Evolutionary conservation across 371 early-diverging fungal species (phyloP).

Genomic region (Entomophthora muscae): DNA sequence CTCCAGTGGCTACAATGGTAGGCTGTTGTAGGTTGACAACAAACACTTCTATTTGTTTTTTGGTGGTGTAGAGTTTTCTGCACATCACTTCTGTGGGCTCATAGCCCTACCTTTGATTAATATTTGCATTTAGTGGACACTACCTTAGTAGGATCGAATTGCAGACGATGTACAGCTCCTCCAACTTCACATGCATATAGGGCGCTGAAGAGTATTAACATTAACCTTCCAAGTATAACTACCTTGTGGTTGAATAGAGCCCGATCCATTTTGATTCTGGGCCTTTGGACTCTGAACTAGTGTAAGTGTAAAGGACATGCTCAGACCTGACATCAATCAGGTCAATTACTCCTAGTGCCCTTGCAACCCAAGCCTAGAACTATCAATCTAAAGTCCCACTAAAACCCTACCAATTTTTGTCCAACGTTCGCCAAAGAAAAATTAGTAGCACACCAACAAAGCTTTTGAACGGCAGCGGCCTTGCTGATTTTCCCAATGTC

Average conservation of each 20-base stretch:
- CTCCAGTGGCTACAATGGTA: conserved; percentile 62
- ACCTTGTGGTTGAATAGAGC: neutral
- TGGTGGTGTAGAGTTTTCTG: neutral
- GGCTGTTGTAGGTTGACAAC: conserved; percentile 33
- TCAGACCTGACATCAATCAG: neutral
- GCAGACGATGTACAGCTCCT: neutral
- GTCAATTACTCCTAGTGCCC: neutral
- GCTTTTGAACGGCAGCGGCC: neutral
- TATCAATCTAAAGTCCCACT: neutral
- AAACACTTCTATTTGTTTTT: neutral
- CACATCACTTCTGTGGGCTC: neutral
- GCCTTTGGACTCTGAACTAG: neutral
- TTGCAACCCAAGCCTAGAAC: neutral
- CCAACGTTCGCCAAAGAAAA: neutral
- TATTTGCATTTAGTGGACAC: neutral
- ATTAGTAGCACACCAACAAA: neutral
- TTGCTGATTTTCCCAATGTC: neutral
- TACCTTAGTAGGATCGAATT: neutral
- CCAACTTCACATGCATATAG: neutral
- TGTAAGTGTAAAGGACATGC: neutral
- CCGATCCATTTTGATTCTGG: neutral
- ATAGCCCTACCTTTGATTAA: neutral
- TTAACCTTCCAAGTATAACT: too few species aligned
- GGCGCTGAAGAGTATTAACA: too few species aligned
- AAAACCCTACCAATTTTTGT: neutral